Evolutionary conservation across 176 grass and related monocot species (phyloP), one percentile per base, ranked within the genome.

Genomic region (Paspalum vaginatum): DNA sequence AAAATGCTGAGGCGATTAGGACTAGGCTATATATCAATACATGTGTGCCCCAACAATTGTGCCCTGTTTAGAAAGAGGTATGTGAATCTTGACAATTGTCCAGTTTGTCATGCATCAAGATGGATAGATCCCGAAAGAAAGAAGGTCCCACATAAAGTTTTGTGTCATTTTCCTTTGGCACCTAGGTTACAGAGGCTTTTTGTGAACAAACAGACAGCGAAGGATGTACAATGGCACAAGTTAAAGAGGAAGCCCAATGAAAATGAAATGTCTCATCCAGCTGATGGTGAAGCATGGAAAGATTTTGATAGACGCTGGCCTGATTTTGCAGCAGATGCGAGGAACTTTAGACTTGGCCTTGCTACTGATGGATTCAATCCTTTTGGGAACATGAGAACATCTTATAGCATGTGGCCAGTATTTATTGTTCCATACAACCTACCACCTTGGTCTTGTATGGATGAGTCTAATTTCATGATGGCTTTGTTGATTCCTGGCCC

Each of bases 341-440:
- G 41, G 0, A 77, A 61, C 43, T 9, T 77, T 0, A 59, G 56
- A 61, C 55, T 47, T 60, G 56, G 74, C 14, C 53, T 79, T 79
- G 58, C 61, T 13, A 79, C 4, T 4, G 42, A 79, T 67, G 60
- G 61, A 16, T 79, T 79, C 7, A 50, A 79, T n/a, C 76, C 26
- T n/a, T 79, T 66, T 54, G 13, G 60, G 2, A 65, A 46, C 14
- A 27, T 66, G 32, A 66, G 46, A 5, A 2, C 41, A 16, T 39
- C 76, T 22, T 66, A 53, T 41, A 79, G 58, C 37, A 66, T 42
- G 46, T 79, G 63, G 74, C 72, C 60, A 3, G 15, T 85, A 8
- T 9, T 77, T 12, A 21, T 85, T 5, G 60, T 85, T 15, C 72
- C 63, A 39, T 79, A 79, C 46, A 79, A 85, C 22, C 40, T 85